These are phyloP conservation scores for Marasmius tenuissimus DNA, from an alignment of 1,284 basidiomycete species.

Conservation along the genomic window DNA sequence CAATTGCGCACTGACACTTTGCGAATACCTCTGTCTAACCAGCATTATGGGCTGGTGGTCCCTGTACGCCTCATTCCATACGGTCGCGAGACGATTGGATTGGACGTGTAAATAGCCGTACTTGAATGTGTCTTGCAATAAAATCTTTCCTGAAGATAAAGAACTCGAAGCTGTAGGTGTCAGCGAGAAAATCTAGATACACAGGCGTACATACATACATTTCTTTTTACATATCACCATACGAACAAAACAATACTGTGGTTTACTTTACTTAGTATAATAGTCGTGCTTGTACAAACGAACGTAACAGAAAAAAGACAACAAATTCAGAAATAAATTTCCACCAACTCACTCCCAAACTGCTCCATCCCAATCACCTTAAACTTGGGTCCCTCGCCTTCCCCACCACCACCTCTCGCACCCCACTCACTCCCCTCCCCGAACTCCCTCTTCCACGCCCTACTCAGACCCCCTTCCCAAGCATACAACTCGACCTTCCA, in stretches of 20 bases:
- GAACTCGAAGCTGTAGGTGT: too few relatives aligned
- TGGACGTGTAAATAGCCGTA: too few relatives aligned
- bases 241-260: too few relatives aligned
- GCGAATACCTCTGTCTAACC: constrained; percentile 3
- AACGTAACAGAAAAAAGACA: too few relatives aligned
- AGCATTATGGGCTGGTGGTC: constrained; percentile 14
- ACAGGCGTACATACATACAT: too few relatives aligned
- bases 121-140: too few relatives aligned
- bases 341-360: constrained; percentile 56
- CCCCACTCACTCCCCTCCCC: not conserved
- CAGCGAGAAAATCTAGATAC: too few relatives aligned
- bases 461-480: constrained; percentile 79
- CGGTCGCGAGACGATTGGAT: constrained; percentile 6
- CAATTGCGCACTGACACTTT: constrained; percentile 6
- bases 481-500: constrained; percentile 89
- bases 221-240: too few relatives aligned
- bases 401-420: constrained; percentile 6
- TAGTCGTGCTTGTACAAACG: too few relatives aligned
- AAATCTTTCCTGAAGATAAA: too few relatives aligned
- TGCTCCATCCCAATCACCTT: constrained; percentile 60
- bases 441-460: constrained; percentile 22
- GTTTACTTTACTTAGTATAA: too few relatives aligned
- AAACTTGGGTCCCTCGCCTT: constrained; percentile 36
- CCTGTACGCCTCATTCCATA: constrained; percentile 16
- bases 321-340: constrained; percentile 23